These are phyloP conservation scores for Cytospora schulzeri DNA, from an alignment of 2,329 filamentous ascomycete genomes.

Conservation along the genomic window DNA sequence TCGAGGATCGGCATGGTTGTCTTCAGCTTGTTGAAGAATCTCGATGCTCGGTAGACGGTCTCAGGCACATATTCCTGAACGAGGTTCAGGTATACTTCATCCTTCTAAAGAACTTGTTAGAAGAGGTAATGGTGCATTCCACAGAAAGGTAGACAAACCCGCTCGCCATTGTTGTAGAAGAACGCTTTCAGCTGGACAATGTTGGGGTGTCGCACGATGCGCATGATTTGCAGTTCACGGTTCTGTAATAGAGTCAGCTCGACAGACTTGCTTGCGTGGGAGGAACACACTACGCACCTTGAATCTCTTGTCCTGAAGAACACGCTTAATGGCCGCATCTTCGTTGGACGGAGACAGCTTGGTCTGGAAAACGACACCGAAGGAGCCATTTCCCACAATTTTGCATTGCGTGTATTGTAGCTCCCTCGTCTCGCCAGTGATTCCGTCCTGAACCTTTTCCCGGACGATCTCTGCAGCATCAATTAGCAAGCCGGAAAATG, in stretches of 20 bases:
- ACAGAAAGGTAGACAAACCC: slow-evolving; percentile 59
- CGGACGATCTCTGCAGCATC: slow-evolving; percentile 80
- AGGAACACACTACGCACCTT: slow-evolving; percentile 64
- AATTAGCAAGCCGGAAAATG: slow-evolving; percentile 32
- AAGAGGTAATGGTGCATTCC: slow-evolving; percentile 24
- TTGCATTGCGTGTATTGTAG: slow-evolving; percentile 99
- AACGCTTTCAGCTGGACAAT: slow-evolving; percentile 99
- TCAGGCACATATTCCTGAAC: slow-evolving; percentile 98
- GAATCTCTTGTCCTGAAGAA: slow-evolving; percentile 98
- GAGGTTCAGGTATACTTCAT: slow-evolving; percentile 97
- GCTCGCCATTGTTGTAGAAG: slow-evolving; percentile 98
- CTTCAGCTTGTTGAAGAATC: slow-evolving; percentile 99
- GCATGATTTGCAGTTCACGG: slow-evolving; percentile 98
- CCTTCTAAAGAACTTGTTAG: slow-evolving; percentile 65
- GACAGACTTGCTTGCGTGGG: neutral
- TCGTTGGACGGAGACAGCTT: slow-evolving; percentile 97
- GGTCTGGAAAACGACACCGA: slow-evolving; percentile 98
- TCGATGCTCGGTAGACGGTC: slow-evolving; percentile 95
- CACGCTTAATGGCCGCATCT: slow-evolving; percentile 98
- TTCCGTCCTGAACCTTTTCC: slow-evolving; percentile 97
- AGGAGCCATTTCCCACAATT: slow-evolving; percentile 98
- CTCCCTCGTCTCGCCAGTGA: slow-evolving; percentile 94
- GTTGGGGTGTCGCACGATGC: slow-evolving; percentile 97
- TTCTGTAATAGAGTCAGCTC: slow-evolving; percentile 62
- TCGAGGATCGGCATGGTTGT: slow-evolving; percentile 98